Evolutionary conservation across 257 asterid species (phyloP), one percentile per base, ranked within the genome.

Genomic region (Agastache rugosa): DNA sequence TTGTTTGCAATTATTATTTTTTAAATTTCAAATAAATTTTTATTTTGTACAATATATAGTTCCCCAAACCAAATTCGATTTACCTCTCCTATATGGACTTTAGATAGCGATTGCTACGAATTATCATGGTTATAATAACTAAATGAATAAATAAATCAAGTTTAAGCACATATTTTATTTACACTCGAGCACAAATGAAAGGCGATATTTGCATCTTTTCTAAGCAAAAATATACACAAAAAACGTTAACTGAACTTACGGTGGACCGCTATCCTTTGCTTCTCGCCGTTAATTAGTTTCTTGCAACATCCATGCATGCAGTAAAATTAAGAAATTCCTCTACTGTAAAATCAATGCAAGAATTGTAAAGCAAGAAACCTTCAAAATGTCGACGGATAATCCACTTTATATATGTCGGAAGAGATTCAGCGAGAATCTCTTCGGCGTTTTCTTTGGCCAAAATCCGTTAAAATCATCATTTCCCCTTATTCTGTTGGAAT

Each of bases 371-470:
- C 60, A 16, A 56, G 48, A 23, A 20, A 67, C 9, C 50, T 25
- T 29, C 20, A 51, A 60, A 6, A 45, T 75, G 69, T 50, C 79
- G 77, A 22, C 41, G n/a, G 35, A 44, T 9, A 11, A 73, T 8
- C 79, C 53, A 6, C 34, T 73, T 9, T 14, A 75, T 44, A 54
- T 86, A 73, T 94, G 99, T 39, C 61, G 80, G 14, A 3, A 8
- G 15, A 55, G 65, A 37, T 82, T 14, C 3, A 34, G 1, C 12
- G 63, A 63, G n/a, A 90, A 80, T 63, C 48, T 87, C 59, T 83
- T 79, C 50, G 95, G 99, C n/a, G 23, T 90, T 55, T 94, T 90
- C 86, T 87, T 88, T 62, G 98, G 99, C 58, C 73, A 90, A 23
- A 88, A 87, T 78, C 99, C 98, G 0, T 45, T 92, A 23, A 61